phyloP scores from a whole-genome alignment of 164 flowering plant genomes.

The Umbellularia californica region DNA sequence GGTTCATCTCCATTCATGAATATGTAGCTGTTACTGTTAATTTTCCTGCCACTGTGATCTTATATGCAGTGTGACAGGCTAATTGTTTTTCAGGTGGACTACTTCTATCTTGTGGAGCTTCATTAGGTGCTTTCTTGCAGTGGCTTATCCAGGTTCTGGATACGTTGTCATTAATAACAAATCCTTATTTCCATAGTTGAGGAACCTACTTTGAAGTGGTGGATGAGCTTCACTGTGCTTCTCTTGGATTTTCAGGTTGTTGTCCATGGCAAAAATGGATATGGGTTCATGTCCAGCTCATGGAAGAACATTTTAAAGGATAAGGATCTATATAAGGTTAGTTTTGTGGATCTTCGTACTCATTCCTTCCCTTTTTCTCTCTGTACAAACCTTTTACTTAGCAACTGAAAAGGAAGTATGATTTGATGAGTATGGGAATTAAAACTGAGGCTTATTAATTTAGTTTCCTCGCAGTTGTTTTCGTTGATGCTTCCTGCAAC shows the following conservation, averaged over 20 bases:
- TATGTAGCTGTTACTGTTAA: neutral
- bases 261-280: constrained; percentile 16
- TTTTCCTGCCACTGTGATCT: neutral
- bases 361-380: neutral
- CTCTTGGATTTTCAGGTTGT: constrained; percentile 13
- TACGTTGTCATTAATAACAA: neutral
- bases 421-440: neutral
- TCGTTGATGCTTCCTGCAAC: constrained; percentile 27
- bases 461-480: constrained; percentile 19
- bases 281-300: constrained; percentile 10
- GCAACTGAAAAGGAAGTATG: too few species aligned
- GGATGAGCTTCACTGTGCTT: neutral
- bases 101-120: constrained; percentile 25
- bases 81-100: constrained; percentile 23
- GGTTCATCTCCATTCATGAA: neutral
- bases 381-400: neutral
- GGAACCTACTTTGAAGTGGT: neutral
- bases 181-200: neutral
- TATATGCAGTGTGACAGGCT: neutral
- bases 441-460: too few species aligned
- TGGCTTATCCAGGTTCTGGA: constrained; percentile 30
- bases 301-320: constrained; percentile 18
- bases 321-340: constrained; percentile 23
- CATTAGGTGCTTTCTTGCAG: constrained; percentile 29
- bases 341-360: neutral